These are phyloP conservation scores for Mycosphaerella sp. DNA, from an alignment of 2,329 filamentous ascomycete species.

Conservation along the genomic window DNA sequence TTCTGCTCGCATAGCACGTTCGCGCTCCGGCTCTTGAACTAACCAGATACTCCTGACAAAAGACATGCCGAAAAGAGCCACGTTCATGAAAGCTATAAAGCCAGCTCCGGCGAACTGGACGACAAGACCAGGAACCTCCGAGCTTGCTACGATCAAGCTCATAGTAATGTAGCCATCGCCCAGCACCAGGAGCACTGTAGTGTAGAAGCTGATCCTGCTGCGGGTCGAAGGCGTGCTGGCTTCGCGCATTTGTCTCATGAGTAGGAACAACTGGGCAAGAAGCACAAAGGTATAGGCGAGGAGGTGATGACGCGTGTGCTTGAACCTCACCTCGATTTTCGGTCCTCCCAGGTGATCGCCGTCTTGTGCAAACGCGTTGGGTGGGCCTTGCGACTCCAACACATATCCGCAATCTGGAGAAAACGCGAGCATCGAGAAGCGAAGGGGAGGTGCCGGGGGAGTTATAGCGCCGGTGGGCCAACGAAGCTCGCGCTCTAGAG, in stretches of 20 bases:
- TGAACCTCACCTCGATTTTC: conserved; percentile 51
- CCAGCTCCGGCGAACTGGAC: conserved; percentile 51
- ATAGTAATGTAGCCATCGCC: conserved; percentile 56
- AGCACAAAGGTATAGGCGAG: conserved; percentile 48
- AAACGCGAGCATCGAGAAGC: conserved; percentile 56
- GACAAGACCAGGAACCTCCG: conserved; percentile 52
- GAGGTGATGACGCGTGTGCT: conserved; percentile 45
- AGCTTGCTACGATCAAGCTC: conserved; percentile 48
- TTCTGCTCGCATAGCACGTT: conserved; percentile 40
- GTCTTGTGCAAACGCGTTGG: conserved; percentile 48
- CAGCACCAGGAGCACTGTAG: conserved; percentile 55
- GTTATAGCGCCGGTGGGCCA: conserved; percentile 54
- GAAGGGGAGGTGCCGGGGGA: conserved; percentile 46
- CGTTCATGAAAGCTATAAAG: conserved; percentile 55
- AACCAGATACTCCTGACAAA: conserved; percentile 64
- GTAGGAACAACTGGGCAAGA: conserved; percentile 49
- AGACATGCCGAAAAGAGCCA: conserved; percentile 58
- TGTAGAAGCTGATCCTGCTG: conserved; percentile 59
- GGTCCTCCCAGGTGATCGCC: conserved; percentile 50
- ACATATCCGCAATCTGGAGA: conserved; percentile 63
- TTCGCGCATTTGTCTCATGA: conserved; percentile 58
- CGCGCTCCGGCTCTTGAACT: conserved; percentile 51
- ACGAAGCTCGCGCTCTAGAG: conserved; percentile 54
- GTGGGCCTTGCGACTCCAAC: conserved; percentile 55
- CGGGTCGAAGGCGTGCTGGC: conserved; percentile 59